phyloP scores from a whole-genome alignment of 768 basidiomycete species.

The Lactarius sp. region DNA sequence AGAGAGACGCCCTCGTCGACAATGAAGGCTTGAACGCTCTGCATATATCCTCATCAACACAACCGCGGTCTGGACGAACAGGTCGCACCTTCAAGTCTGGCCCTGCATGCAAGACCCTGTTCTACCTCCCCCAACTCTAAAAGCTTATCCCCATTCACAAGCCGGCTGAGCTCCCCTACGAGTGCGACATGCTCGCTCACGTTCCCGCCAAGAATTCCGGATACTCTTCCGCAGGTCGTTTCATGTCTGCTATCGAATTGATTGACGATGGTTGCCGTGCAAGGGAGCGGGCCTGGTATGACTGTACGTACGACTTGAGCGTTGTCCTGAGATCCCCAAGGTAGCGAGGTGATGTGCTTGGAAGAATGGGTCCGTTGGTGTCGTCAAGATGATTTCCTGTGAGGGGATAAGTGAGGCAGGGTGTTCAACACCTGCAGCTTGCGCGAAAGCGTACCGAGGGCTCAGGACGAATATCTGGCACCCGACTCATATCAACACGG shows the following conservation, averaged over 20 bases:
- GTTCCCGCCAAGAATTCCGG: constrained; percentile 95
- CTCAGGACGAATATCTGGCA: too few relatives aligned
- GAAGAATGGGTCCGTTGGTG: too few relatives aligned
- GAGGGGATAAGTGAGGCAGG: too few relatives aligned
- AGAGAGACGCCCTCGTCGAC: constrained; percentile 60
- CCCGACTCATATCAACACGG: too few relatives aligned
- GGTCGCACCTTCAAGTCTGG: constrained; percentile 74
- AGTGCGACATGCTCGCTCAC: constrained; percentile 98
- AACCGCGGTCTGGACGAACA: neutral
- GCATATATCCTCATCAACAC: constrained; percentile 7
- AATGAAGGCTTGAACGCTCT: constrained; percentile 83
- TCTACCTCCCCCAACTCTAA: constrained; percentile 92
- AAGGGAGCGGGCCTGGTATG: too few relatives aligned
- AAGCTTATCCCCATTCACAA: constrained; percentile 81
- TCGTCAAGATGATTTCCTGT: constrained; percentile 30
- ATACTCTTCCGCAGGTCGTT: constrained; percentile 13
- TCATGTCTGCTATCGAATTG: too few relatives aligned
- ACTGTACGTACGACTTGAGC: constrained; percentile 26
- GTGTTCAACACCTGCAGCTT: too few relatives aligned
- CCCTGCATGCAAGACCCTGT: constrained; percentile 87
- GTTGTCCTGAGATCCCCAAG: too few relatives aligned
- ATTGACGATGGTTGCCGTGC: too few relatives aligned
- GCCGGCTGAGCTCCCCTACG: constrained; percentile 45
- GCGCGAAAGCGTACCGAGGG: too few relatives aligned
- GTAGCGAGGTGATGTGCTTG: too few relatives aligned